These are phyloP conservation scores for Boletus smithii DNA, from an alignment of 1,284 basidiomycete genomes.

Conservation along the genomic window DNA sequence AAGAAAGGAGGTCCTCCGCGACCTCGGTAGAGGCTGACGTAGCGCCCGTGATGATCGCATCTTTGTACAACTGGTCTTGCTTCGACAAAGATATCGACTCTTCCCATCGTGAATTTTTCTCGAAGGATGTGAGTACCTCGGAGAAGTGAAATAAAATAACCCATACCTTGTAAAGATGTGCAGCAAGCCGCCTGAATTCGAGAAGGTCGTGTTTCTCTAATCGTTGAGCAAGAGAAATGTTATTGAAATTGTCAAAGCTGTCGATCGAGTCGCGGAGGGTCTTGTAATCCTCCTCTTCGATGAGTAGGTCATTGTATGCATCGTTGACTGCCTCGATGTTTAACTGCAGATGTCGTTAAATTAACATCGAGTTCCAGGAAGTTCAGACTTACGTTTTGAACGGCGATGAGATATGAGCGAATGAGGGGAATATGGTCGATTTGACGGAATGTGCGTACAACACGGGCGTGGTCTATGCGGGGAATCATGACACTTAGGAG, in stretches of 20 bases:
- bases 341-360: conserved; percentile 47
- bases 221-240: conserved; percentile 80
- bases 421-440: conserved; percentile 96
- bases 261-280: conserved; percentile 95
- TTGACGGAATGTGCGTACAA: conserved; percentile 93
- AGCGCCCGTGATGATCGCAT: conserved; percentile 92
- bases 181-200: conserved; percentile 93
- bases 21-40: conserved; percentile 78
- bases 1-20: conserved; percentile 89
- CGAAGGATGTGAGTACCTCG: conserved; percentile 6
- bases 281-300: conserved; percentile 99
- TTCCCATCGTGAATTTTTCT: conserved; percentile 95
- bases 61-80: conserved; percentile 94
- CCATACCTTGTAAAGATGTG: conserved; percentile 88
- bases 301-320: conserved; percentile 93
- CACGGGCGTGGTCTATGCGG: conserved; percentile 91
- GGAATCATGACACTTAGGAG: conserved; percentile 89
- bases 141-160: not conserved
- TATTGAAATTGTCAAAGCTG: conserved; percentile 98
- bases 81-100: conserved; percentile 94
- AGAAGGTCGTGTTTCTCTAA: conserved; percentile 90
- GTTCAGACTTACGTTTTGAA: conserved; percentile 74
- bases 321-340: conserved; percentile 98
- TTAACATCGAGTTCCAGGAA: not conserved
- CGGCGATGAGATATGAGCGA: conserved; percentile 93